Base-by-base conservation (phyloP, 1,284 basidiomycete genomes). In the Rhodotorula glutinis region DNA sequence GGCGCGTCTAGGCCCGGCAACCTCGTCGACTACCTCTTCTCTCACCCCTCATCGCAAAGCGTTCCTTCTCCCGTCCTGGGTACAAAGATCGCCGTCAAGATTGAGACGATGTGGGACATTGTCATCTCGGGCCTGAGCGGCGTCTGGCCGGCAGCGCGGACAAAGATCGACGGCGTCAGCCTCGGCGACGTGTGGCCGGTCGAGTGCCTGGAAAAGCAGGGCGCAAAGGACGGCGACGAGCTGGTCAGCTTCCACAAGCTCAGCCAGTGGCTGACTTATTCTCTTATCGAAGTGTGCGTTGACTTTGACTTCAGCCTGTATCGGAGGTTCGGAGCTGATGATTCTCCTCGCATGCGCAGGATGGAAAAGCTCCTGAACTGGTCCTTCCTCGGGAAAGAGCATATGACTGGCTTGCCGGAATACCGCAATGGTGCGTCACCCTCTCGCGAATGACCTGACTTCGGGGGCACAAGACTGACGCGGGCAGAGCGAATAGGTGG, bases 161-260 rank as follows among this genome's bases (percentile, higher is more conserved):
- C 85, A 2, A 82, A 83, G 4, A 80, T 93, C 53, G 84, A 82
- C 52, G 87, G 85, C 3, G 85, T 89, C 41, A 89, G 91, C 4
- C 83, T 98, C 16, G 85, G 88, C 55, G 84, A 87, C 14, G 92
- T 97, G 75, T 97, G 94, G 94, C 93, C 90, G 0, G 80, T 85
- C n/a, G 85, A 87, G 13, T 86, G 92, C 38, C 85, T 86, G 1
- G 81, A 82, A 2, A 80, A 92, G 55, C 58, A n/a, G 19, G 78
- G 88, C 5, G 49, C 49, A 19, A 53, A 54, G 17, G 54, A 63
- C 16, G 55, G 46, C 3, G 86, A 88, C 67, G 83, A 87, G 67
- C 82, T 92, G 49, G 91, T 97, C 4, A 90, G 92, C 0, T 98
- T 97, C 82, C 94, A 98, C 81, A 98, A 97, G 78, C 83, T 98